Percentiles rank a stretch among this genome's conserved stretches.
phyloP scores from a whole-genome alignment of 768 basidiomycete genomes.

The Suillus decipiens region DNA sequence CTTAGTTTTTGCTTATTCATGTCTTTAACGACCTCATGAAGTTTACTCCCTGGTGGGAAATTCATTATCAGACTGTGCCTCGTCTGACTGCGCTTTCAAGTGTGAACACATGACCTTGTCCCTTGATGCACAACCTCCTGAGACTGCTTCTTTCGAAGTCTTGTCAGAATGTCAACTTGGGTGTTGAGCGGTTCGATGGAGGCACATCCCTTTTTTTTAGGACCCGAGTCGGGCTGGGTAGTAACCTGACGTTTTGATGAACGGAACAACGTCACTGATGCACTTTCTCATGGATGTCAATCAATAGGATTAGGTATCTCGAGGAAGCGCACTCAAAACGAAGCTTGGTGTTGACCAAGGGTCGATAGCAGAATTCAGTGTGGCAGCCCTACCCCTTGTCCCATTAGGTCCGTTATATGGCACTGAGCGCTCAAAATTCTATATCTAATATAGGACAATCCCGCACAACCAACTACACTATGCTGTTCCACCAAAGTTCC shows the following conservation, averaged over 20 bases:
- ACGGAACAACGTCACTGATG: not conserved
- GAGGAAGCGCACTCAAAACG: not conserved
- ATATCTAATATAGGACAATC: not conserved
- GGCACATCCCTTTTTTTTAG: not conserved
- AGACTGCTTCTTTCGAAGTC: constrained; percentile 1
- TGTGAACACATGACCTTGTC: not conserved
- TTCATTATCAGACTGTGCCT: constrained; percentile 1
- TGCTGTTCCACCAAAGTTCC: not conserved
- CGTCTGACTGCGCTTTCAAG: not conserved
- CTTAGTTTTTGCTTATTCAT: not conserved
- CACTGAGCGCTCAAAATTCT: not conserved
- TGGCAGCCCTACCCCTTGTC: not conserved
- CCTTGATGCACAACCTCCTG: not conserved
- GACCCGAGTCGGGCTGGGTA: not conserved
- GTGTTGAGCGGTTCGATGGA: not conserved
- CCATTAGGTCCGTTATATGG: not conserved
- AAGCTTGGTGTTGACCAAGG: not conserved
- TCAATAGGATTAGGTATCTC: not conserved
- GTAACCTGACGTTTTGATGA: not conserved
- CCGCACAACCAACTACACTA: not conserved
- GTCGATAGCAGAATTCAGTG: not conserved
- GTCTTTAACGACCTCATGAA: constrained; percentile 1
- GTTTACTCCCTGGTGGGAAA: constrained; percentile 5
- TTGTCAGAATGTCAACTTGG: not conserved
- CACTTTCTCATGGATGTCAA: constrained; percentile 7